Evolutionary conservation across 2,329 filamentous ascomycete species (phyloP).

Genomic region (Paracoccidioides lutzii): DNA sequence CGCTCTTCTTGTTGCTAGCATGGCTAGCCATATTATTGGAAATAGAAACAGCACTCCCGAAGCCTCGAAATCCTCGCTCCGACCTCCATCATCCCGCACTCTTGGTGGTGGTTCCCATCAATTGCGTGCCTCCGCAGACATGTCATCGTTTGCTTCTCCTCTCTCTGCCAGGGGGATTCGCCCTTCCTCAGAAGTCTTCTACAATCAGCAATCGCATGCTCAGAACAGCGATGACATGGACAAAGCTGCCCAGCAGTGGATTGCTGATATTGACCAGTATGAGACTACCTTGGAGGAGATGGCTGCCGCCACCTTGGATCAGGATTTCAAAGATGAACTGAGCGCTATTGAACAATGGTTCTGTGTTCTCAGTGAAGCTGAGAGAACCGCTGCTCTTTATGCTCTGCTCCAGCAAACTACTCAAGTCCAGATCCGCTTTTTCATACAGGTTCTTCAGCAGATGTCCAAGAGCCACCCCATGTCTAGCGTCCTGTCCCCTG

Average conservation of each 20-base stretch:
- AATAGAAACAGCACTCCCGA: constrained; percentile 98
- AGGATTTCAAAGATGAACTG: constrained; percentile 98
- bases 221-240: constrained; percentile 70
- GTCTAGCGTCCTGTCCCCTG: constrained; percentile 86
- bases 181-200: constrained; percentile 85
- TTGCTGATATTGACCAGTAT: constrained; percentile 96
- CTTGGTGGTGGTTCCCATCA: constrained; percentile 68
- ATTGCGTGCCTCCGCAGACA: constrained; percentile 88
- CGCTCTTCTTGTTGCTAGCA: constrained; percentile 13
- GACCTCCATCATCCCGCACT: constrained; percentile 71
- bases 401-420: constrained; percentile 95
- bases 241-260: constrained; percentile 94
- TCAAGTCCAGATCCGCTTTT: constrained; percentile 97
- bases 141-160: constrained; percentile 67
- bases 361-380: constrained; percentile 88
- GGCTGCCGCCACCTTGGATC: constrained; percentile 94
- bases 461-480: constrained; percentile 98
- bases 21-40: constrained; percentile 55
- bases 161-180: constrained; percentile 68
- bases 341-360: constrained; percentile 99
- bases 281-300: constrained; percentile 98
- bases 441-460: constrained; percentile 95
- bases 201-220: constrained; percentile 59
- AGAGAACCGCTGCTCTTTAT: constrained; percentile 89
- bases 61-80: constrained; percentile 64